phyloP scores from a whole-genome alignment of 2,329 filamentous ascomycete species.

The Pestalotiopsis sp. region DNA sequence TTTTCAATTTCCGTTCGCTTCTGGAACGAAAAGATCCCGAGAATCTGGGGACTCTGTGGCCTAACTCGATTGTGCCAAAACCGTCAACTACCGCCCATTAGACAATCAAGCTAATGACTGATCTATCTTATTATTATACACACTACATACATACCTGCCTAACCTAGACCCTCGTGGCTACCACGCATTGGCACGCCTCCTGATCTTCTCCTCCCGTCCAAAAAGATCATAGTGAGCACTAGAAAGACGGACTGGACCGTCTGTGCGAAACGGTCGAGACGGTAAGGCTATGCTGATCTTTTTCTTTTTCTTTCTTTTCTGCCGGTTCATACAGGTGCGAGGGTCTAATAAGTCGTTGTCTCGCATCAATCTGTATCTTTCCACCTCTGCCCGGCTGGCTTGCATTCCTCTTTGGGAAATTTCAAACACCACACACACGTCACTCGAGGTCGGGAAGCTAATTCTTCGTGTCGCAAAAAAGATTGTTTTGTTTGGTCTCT shows the following conservation, averaged over 20 bases:
- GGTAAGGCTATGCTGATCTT: background rate
- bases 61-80: no score
- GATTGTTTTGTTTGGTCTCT: background rate
- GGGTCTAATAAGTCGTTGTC: background rate
- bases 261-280: background rate
- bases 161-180: background rate
- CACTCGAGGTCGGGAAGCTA: background rate
- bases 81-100: background rate
- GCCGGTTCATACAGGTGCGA: no score
- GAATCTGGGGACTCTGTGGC: no score
- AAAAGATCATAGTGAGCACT: background rate
- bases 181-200: background rate
- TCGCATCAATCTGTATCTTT: background rate
- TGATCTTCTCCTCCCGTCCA: background rate
- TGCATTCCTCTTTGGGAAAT: background rate
- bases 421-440: background rate
- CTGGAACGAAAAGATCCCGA: no score
- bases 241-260: background rate
- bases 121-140: background rate
- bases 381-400: background rate
- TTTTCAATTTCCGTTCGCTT: no score
- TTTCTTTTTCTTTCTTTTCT: background rate
- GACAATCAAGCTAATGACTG: background rate
- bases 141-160: background rate
- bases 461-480: background rate